Percentiles rank a stretch among this genome's conserved stretches.
phyloP scores from a whole-genome alignment of 2,329 filamentous ascomycete genomes.

The Scedosporium minutisporum region DNA sequence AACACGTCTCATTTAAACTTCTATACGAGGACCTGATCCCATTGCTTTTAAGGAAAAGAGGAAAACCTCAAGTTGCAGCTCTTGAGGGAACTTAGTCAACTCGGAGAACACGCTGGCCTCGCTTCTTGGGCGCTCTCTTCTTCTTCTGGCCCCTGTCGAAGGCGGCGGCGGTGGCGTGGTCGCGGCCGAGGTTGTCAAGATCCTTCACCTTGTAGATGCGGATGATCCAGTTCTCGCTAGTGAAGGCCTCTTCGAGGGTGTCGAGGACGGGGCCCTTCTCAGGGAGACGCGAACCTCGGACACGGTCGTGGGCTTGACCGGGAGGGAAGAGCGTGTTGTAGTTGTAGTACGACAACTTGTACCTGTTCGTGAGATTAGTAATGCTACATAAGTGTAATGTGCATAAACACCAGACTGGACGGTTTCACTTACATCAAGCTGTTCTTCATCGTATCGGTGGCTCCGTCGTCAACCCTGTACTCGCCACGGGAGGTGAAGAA shows the following conservation, averaged over 20 bases:
- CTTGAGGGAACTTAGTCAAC: slow-evolving; percentile 46
- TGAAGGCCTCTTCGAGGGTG: slow-evolving; percentile 92
- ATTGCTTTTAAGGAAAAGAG: not conserved
- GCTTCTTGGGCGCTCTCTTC: slow-evolving; percentile 66
- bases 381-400: not conserved
- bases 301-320: slow-evolving; percentile 83
- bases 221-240: slow-evolving; percentile 99
- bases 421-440: slow-evolving; percentile 75
- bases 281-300: slow-evolving; percentile 74
- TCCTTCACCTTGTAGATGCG: slow-evolving; percentile 99
- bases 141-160: slow-evolving; percentile 78
- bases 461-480: slow-evolving; percentile 87
- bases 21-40: not conserved
- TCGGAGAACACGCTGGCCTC: slow-evolving; percentile 60
- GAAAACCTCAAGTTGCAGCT: not conserved
- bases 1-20: not conserved
- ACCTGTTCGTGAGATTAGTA: slow-evolving; percentile 48
- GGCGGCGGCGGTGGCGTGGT: slow-evolving; percentile 59
- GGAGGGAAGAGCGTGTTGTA: slow-evolving; percentile 84
- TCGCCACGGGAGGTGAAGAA: slow-evolving; percentile 93
- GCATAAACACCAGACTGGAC: not conserved
- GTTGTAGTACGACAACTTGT: slow-evolving; percentile 99
- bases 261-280: slow-evolving; percentile 75
- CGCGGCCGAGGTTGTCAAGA: slow-evolving; percentile 87
- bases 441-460: slow-evolving; percentile 96